Percentiles rank a stretch among this genome's conserved stretches.
These are phyloP conservation scores for Metschnikowia vanudenii DNA, from an alignment of 805 yeast genomes.

Conservation along the genomic window DNA sequence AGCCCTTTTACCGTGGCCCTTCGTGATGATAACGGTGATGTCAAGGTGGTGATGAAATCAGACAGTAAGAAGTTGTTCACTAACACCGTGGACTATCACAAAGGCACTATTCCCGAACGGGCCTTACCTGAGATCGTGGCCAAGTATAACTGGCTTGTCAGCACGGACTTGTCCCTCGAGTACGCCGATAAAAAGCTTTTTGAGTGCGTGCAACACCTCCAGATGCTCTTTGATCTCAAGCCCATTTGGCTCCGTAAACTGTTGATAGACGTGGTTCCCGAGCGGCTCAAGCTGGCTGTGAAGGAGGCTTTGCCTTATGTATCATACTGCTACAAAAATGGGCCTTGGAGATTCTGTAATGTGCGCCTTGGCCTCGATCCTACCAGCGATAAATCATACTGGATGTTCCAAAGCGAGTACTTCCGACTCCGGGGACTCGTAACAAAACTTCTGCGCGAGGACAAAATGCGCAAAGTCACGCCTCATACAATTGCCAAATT, in stretches of 20 bases:
- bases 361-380: constrained; percentile 82
- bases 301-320: constrained; percentile 83
- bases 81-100: constrained; percentile 49
- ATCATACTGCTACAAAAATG: constrained; percentile 76
- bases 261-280: constrained; percentile 54
- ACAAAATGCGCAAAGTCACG: constrained; percentile 17
- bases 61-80: constrained; percentile 52
- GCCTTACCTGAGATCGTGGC: constrained; percentile 50
- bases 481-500: constrained; percentile 26
- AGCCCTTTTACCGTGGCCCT: constrained; percentile 55
- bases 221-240: constrained; percentile 57
- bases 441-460: constrained; percentile 14
- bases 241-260: constrained; percentile 88
- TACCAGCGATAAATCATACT: constrained; percentile 47
- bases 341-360: constrained; percentile 93
- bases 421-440: constrained; percentile 52
- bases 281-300: constrained; percentile 43
- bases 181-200: constrained; percentile 36
- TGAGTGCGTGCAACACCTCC: constrained; percentile 44
- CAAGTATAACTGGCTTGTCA: constrained; percentile 31
- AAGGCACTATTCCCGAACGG: constrained; percentile 43
- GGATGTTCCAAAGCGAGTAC: constrained; percentile 79
- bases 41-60: constrained; percentile 46
- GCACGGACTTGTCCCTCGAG: constrained; percentile 34
- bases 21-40: constrained; percentile 58